A percentile compares a stretch with the other conserved stretches of the same genome.
Evolutionary conservation across 2,329 filamentous ascomycete genomes (phyloP).

Genomic region (Gliomastix tumulicola): DNA sequence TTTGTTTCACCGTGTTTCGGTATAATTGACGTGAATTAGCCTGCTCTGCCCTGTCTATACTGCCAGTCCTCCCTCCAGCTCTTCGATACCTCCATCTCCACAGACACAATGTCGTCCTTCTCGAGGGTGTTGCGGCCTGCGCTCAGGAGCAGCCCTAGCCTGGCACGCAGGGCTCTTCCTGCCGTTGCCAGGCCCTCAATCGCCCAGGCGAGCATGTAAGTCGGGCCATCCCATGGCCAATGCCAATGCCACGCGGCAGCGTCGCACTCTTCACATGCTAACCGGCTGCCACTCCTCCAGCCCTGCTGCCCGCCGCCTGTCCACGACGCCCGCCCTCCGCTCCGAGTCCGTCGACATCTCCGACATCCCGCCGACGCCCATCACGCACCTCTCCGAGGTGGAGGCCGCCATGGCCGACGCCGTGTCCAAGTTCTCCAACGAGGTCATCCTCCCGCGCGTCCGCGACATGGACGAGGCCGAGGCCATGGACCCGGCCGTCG

Average conservation of each 20-base stretch:
- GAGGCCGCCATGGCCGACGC: constrained; percentile 85
- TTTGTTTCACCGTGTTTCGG: no score
- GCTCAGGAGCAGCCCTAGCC: constrained; percentile 34
- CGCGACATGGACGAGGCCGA: constrained; percentile 98
- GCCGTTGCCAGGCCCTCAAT: no score
- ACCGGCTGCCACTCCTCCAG: background rate
- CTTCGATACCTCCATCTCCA: no score
- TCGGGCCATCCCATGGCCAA: no score
- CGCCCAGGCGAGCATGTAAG: background rate
- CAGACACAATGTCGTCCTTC: constrained; percentile 33
- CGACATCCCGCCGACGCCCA: constrained; percentile 81
- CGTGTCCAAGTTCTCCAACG: constrained; percentile 84
- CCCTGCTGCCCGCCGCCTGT: constrained; percentile 48
- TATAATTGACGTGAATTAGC: no score
- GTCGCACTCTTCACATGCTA: no score
- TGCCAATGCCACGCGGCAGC: no score
- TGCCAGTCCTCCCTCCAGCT: no score
- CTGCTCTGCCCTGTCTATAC: no score
- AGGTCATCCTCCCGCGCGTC: constrained; percentile 82
- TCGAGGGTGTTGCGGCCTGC: constrained; percentile 44
- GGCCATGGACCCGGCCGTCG: constrained; percentile 78
- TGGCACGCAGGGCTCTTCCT: constrained; percentile 20
- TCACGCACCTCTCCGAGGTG: constrained; percentile 85
- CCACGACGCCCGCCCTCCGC: constrained; percentile 49
- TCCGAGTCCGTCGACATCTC: constrained; percentile 52